Evolutionary conservation across 192 early-diverging fungal species (phyloP), one percentile per base, ranked within the genome.

Genomic region (Pilaira anomala): DNA sequence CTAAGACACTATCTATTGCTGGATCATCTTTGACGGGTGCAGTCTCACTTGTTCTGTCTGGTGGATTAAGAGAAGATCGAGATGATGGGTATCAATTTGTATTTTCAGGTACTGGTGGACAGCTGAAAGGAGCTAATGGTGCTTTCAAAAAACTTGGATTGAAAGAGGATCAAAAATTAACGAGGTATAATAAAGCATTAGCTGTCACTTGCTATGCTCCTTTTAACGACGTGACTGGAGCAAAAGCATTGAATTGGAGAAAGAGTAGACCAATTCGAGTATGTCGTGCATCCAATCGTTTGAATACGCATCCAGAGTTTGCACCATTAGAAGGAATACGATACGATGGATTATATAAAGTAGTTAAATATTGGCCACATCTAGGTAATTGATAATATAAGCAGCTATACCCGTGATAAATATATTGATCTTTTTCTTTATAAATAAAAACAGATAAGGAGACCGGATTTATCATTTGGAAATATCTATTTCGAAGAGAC

Each of bases 91-190:
- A 80, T 0, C 75, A 79, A 49, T 91, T 91, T 60, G 75, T 74
- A 1, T 90, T 88, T 62, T 88, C 88, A 0, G 88, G 89, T 0
- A 81, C 77, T 18, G 88, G 87, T 25, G 88, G 87, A 0, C 75
- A 85, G 36, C 54, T 67, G 0, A n/a, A n/a, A n/a, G 74, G 71
- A 58, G 72, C 69, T 9, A 88, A 90, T 57, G 80, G 78, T 65
- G 72, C 87, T 12, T 59, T 71, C 28, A 16, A 46, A 6, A 24
- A 19, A 24, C 82, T 71, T 5, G 62, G 63, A 13, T 87, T 89
- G 57, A 57, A 75, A 2, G 63, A 56, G 9, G 80, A 89, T 63
- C 88, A 90, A 59, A 75, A 80, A 63, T 75, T 91, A 11, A 74
- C 62, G 2, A 50, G 80, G 9, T 74, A 69, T 21, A 91, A 91